Evolutionary conservation across 139 green algal genomes (phyloP).

Genomic region (Micractinium conductrix): DNA sequence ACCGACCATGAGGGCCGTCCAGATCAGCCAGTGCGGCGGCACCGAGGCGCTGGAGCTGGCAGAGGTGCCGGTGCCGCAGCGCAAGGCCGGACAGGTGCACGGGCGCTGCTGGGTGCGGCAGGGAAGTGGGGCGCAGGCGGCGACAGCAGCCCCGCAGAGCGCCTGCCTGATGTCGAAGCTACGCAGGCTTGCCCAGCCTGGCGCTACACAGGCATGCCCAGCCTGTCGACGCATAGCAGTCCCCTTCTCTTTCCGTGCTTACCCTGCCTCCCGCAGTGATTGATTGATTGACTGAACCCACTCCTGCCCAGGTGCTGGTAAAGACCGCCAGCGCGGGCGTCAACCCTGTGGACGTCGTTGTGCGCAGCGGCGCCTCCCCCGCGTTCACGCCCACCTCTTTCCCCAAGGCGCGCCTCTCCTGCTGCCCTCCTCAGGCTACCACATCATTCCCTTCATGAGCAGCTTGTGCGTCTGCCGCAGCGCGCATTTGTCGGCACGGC

Average conservation of each 20-base stretch:
- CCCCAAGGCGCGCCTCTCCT: neutral
- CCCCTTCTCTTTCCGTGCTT: neutral
- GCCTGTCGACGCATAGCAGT: neutral
- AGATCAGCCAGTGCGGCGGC: conserved; percentile 15
- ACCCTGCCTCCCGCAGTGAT: too few relatives aligned
- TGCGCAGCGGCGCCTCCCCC: neutral
- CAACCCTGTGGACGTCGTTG: conserved; percentile 16
- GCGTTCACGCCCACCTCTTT: neutral
- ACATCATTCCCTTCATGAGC: neutral
- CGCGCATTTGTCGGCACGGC: too few relatives aligned
- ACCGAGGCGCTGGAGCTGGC: conserved; percentile 23
- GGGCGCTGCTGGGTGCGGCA: neutral
- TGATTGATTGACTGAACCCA: too few relatives aligned
- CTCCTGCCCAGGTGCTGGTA: conserved; percentile 1
- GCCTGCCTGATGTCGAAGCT: neutral
- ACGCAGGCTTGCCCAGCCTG: neutral
- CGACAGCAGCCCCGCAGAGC: too few relatives aligned
- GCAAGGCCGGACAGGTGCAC: neutral
- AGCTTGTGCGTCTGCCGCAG: neutral
- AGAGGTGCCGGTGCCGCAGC: neutral
- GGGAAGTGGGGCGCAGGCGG: too few relatives aligned
- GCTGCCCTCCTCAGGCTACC: too few relatives aligned
- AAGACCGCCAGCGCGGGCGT: neutral
- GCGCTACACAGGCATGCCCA: neutral
- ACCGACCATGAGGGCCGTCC: conserved; percentile 1